Percentiles rank a stretch among this genome's conserved stretches.
These are phyloP conservation scores for Saksenaea oblongispora DNA, from an alignment of 371 early-diverging fungal genomes.

Conservation along the genomic window DNA sequence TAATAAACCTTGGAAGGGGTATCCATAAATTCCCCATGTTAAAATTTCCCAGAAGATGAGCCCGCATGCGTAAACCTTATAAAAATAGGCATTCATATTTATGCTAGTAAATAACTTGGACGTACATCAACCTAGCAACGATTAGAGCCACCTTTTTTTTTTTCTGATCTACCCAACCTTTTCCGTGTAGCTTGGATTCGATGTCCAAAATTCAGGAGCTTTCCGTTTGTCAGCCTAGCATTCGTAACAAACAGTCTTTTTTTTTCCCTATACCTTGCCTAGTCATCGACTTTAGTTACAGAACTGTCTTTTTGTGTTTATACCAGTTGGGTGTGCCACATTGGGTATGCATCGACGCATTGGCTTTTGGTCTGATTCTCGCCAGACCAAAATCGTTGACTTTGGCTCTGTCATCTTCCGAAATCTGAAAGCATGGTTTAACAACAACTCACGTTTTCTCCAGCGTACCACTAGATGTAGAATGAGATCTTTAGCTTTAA, in stretches of 20 bases:
- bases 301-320: not conserved
- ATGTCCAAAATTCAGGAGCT: slow-evolving; percentile 79
- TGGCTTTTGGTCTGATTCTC: slow-evolving; percentile 69
- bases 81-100: too few species aligned
- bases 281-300: slow-evolving; percentile 15
- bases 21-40: slow-evolving; percentile 72
- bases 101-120: too few species aligned
- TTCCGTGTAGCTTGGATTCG: slow-evolving; percentile 74
- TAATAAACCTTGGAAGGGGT: slow-evolving; percentile 65
- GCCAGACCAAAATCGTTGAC: slow-evolving; percentile 84
- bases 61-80: slow-evolving; percentile 79
- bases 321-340: slow-evolving; percentile 84
- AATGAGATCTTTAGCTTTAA: too few species aligned
- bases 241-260: not conserved
- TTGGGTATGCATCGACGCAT: slow-evolving; percentile 69
- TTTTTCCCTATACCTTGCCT: not conserved
- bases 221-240: not conserved
- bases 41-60: slow-evolving; percentile 83
- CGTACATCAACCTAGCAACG: slow-evolving; percentile 36
- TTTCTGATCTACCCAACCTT: slow-evolving; percentile 55
- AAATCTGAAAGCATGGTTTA: too few species aligned
- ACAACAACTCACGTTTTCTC: too few species aligned
- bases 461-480: too few species aligned
- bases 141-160: not conserved
- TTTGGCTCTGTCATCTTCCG: slow-evolving; percentile 69